These are phyloP conservation scores for Paragyromitra xinjiangensis DNA, from an alignment of 495 filamentous ascomycete species.

Conservation along the genomic window DNA sequence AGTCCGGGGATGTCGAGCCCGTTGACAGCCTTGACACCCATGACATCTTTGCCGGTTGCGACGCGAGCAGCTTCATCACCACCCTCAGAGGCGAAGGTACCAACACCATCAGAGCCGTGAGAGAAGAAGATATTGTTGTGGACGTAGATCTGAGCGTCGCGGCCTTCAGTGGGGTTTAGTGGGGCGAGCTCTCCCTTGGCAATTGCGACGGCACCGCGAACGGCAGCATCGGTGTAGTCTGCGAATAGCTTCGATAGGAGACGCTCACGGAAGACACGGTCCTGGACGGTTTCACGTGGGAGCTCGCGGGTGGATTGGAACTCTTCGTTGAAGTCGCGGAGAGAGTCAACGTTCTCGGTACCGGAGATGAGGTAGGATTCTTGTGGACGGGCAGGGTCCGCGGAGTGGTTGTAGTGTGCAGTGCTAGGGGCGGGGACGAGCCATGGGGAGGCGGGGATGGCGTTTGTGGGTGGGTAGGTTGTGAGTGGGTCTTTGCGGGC, in stretches of 20 bases:
- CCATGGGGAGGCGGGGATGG: constrained; percentile 92
- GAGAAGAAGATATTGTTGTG: constrained; percentile 99
- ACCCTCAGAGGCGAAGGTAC: constrained; percentile 94
- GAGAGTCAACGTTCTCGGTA: constrained; percentile 88
- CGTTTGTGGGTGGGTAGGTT: constrained; percentile 93
- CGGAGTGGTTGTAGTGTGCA: constrained; percentile 72
- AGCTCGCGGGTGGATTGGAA: constrained; percentile 96
- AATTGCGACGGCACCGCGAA: constrained; percentile 90
- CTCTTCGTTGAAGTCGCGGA: constrained; percentile 99
- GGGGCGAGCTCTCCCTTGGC: constrained; percentile 92
- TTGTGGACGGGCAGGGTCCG: constrained; percentile 88
- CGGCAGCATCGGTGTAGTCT: constrained; percentile 95
- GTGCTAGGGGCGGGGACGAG: constrained; percentile 75
- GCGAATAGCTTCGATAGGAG: constrained; percentile 95
- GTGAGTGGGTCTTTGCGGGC: constrained; percentile 84
- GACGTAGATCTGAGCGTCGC: constrained; percentile 97
- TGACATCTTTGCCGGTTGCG: constrained; percentile 95
- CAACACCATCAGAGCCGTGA: constrained; percentile 96
- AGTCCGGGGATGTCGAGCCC: constrained; percentile 94
- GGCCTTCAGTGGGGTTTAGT: constrained; percentile 92
- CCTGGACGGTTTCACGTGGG: constrained; percentile 89
- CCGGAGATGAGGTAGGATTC: constrained; percentile 90
- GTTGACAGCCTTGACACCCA: constrained; percentile 92
- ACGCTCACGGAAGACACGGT: constrained; percentile 94
- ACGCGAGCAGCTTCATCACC: constrained; percentile 97